Evolutionary conservation across 2,329 filamentous ascomycete species (phyloP), one percentile per base, ranked within the genome.

Genomic region (Cladosporium sp.): DNA sequence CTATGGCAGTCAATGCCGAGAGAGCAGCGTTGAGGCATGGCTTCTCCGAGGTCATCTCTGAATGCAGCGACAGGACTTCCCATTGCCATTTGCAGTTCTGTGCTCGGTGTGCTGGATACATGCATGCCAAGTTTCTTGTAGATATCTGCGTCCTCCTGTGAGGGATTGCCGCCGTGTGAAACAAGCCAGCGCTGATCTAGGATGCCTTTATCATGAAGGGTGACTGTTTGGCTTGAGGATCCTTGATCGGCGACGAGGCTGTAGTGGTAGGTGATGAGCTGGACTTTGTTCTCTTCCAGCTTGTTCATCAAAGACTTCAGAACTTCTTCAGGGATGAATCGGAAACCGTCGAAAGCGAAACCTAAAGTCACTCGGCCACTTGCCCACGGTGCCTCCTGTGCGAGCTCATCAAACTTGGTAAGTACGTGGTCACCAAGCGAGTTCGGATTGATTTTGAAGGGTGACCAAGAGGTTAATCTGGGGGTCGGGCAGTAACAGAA

Each of bases 1-100:
- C 58, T 69, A 58, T 73, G 70, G 60, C 68, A 77, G 60, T 73
- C 72, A 20, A 73, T 60, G 3, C 72, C 74, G 12, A 73, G 63
- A 25, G 65, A 71, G 20, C 52, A 55, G 20, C 40, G 47, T 19
- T 36, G 37, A 20, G 56, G 44, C 5, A 68, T 65, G 9, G 70
- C 66, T 3, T 65, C 62, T 45, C 64, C 45, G 59, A 68, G 6
- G 61, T 59, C 8, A 56, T 65, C 48, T 69, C 69, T 39, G 37
- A 58, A 76, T 70, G 35, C 72, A 73, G 53, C 52, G 2, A 77
- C 69, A 0, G 74, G 72, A 3, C 65, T 51, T 0, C 72, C 71
- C 60, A 72, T 68, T 0, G 71, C 74, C 77, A 80, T 80, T 60
- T 82, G 78, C 9, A 79, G 64, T 62, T 82, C 80, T 0, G 78